Base-by-base conservation (phyloP, 805 yeast species). In the Tetrapisispora phaffii region DNA sequence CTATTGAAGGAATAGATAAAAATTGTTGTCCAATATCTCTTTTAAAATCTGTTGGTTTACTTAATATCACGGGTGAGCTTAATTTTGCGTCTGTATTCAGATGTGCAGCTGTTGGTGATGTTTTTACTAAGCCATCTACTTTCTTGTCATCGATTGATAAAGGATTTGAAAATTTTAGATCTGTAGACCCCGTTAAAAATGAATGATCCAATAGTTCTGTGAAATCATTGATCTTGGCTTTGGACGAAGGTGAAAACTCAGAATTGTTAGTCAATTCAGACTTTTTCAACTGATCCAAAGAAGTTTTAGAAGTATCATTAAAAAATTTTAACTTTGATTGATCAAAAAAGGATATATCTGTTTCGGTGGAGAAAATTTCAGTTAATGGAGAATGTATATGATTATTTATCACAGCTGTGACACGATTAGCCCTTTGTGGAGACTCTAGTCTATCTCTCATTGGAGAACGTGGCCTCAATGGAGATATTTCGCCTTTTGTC, bases 331-430 rank as follows among this genome's bases (percentile, higher is more conserved):
- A 29, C 6, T 3, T 28, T 20, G 42, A 17, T 23, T 29, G 32
- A 19, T 42, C 42, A n/a, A 29, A 32, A 2, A 44, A 26, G 33
- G 21, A 20, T 15, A 35, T 7, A 17, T 34, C 31, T 13, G 7
- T 28, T 8, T 39, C 40, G 10, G 39, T 2, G n/a, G 19, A 12
- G 12, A 16, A 39, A 17, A 7, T 7, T 15, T 50, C 47, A 32
- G 51, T 56, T 40, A 62, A 44, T 3, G 68, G 68, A 10, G 68
- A 63, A 45, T 56, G 63, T 7, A 62, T 46, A 39, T 58, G 60
- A 44, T 62, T 60, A 36, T 60, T 60, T n/a, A 60, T 58, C 5
- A 62, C 56, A 6, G 63, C 55, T 2, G 64, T 56, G 12, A 59
- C 52, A 44, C 67, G 56, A 41, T 61, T 61, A 3, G 56, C 47